Evolutionary conservation across 495 filamentous ascomycete genomes (phyloP), one percentile per base, ranked within the genome.

Genomic region (Tuber aestivum): DNA sequence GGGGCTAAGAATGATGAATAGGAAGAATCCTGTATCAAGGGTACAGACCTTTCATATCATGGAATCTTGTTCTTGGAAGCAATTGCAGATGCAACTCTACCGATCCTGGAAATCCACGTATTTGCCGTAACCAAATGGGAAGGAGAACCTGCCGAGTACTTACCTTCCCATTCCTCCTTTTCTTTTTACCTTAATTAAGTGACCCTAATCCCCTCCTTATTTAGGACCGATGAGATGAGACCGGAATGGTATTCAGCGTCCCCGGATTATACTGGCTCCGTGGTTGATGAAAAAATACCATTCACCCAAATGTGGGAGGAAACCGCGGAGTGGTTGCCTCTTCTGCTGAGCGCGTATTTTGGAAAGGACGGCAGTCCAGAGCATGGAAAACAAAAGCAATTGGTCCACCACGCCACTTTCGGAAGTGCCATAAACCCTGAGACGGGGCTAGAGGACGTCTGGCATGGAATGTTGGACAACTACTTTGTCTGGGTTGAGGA

Each of bases 221-320:
- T 21, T 41, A 82, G 81, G 41, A 83, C 81, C 14, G 81, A 83
- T 4, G 81, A 83, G 61, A 83, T 83, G 81, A 76, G 78, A 41
- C 81, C 81, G 23, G 45, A 70, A 40, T 82, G 81, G 81, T 83
- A 76, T 61, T 42, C 72, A 12, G 71, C 76, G 38, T 70, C 75
- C 50, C 70, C 79, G 20, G 69, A 20, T 44, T 37, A 37, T 16
- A 38, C 65, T 27, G 32, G 61, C 37, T 74, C 78, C 20, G 42
- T 40, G 35, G 45, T 50, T 37, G 50, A 79, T 45, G 74, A 71
- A 32, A 61, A 75, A 44, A 76, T 83, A n/a, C 81, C 81, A 2
- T 77, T 77, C 37, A 10, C 75, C 16, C 71, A 74, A 18, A 83
- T 83, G 81, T 83, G 81, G 81, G 81, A 81, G 69, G 81, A 83